Evolutionary conservation across 2,329 filamentous ascomycete species (phyloP).

Genomic region (Phaeosphaeriaceae sp.): DNA sequence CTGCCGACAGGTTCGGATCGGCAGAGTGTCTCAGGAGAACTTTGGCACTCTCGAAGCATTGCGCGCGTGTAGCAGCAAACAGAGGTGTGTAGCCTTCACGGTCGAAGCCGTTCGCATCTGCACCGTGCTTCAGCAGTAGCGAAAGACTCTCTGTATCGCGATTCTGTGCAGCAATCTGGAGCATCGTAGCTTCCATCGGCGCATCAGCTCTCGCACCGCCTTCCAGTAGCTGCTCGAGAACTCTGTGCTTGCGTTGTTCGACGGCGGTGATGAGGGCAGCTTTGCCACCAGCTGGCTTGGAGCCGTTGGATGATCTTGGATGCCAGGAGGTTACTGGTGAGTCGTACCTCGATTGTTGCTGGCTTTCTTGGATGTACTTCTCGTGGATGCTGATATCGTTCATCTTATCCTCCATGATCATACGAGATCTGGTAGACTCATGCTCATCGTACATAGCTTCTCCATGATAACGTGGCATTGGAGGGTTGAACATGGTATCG

Average conservation of each 20-base stretch:
- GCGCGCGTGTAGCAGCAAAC: constrained; percentile 33
- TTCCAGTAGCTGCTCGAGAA: constrained; percentile 48
- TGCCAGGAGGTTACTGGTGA: constrained; percentile 25
- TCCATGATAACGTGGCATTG: constrained; percentile 27
- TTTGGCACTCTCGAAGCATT: constrained; percentile 56
- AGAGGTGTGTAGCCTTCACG: constrained; percentile 40
- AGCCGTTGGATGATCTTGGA: constrained; percentile 30
- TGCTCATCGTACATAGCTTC: constrained; percentile 34
- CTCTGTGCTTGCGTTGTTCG: constrained; percentile 70
- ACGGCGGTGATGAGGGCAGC: constrained; percentile 61
- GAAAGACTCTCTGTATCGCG: constrained; percentile 38
- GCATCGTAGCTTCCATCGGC: constrained; percentile 40
- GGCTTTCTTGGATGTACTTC: constrained; percentile 30
- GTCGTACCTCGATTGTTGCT: constrained; percentile 24
- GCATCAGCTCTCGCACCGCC: constrained; percentile 40
- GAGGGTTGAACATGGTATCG: constrained; percentile 34
- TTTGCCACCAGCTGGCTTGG: constrained; percentile 44
- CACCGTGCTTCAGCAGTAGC: constrained; percentile 38
- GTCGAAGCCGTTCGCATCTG: constrained; percentile 41
- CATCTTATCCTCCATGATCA: constrained; percentile 34
- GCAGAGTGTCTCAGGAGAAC: constrained; percentile 37
- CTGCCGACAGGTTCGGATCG: constrained; percentile 34
- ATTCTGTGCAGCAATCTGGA: constrained; percentile 39
- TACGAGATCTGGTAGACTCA: constrained; percentile 30
- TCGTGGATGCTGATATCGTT: constrained; percentile 33